Base-by-base conservation (phyloP, 805 yeast species). In the Wickerhamomyces bisporus region DNA sequence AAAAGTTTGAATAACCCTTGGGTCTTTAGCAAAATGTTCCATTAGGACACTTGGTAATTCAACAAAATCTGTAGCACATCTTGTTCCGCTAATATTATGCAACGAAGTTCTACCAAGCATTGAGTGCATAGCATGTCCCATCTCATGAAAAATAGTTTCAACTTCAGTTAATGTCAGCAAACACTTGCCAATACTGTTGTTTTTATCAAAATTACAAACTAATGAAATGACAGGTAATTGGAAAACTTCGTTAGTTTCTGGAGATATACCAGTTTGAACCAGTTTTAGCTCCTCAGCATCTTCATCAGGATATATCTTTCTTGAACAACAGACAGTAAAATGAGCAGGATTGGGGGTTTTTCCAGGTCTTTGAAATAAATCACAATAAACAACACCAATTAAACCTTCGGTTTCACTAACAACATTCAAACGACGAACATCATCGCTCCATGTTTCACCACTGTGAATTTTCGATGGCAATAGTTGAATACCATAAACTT, bases 61-160 rank as follows among this genome's bases (percentile, higher is more conserved):
- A 14, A 93, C 98, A 64, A 93, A 93, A 59, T 93, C 98, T 0
- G 98, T 86, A 5, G 86, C 84, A 58, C 98, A 91, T 42, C 98
- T 71, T 0, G 98, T 93, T 3, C 98, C 98, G 25, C 94, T 81
- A 8, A 91, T 82, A 57, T 88, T 93, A 57, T 93, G 98, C 36
- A 91, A 64, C 30, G 81, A 71, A 0, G 98, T 93, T 44, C 91
- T 73, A 0, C 98, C 98, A 16, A 93, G 64, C 96, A 93, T 91
- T 3, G 97, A 86, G 59, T 93, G 98, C 77, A 93, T 84, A 1
- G 98, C 98, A 61, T 93, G 98, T 1, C 98, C 98, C 96, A 93
- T 88, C 62, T 93, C 98, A 61, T 93, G 98, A 65, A 93, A 93
- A 15, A 93, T 65, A 0, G 98, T 93, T 51, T 91, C 96, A 16